Evolutionary conservation across 768 basidiomycete species (phyloP).

Genomic region (Xerocomus brunneocitrinus): DNA sequence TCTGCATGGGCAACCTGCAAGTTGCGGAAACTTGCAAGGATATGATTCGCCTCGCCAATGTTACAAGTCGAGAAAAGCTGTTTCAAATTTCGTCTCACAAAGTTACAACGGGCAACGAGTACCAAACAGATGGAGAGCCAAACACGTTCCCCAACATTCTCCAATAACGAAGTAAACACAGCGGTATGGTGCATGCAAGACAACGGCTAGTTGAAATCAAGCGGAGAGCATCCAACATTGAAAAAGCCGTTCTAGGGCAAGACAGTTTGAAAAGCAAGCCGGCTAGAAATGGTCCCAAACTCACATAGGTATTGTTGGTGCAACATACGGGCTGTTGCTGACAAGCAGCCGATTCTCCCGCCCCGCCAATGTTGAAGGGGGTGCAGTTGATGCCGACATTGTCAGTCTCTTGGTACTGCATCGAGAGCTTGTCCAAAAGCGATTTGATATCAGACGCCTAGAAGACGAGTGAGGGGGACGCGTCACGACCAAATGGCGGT

Average conservation of each 20-base stretch:
- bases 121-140: neutral
- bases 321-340: conserved; percentile 28
- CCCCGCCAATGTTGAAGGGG: conserved; percentile 19
- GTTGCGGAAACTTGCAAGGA: no score
- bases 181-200: neutral
- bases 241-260: conserved; percentile 11
- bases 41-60: no score
- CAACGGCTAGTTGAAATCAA: conserved; percentile 17
- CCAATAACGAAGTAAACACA: conserved; percentile 5
- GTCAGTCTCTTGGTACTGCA: conserved; percentile 15
- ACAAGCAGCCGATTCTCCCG: conserved; percentile 17
- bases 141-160: neutral
- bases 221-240: conserved; percentile 25
- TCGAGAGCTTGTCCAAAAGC: conserved; percentile 5
- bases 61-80: neutral
- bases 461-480: neutral
- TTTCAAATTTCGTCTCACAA: neutral
- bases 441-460: conserved; percentile 10
- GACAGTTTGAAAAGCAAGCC: neutral
- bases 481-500: neutral
- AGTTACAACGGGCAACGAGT: neutral
- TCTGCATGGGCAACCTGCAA: no score
- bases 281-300: neutral
- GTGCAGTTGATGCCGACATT: conserved; percentile 22
- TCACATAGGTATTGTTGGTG: conserved; percentile 14